phyloP scores from a whole-genome alignment of 2,329 filamentous ascomycete genomes.

The Colletotrichum liaoningense region DNA sequence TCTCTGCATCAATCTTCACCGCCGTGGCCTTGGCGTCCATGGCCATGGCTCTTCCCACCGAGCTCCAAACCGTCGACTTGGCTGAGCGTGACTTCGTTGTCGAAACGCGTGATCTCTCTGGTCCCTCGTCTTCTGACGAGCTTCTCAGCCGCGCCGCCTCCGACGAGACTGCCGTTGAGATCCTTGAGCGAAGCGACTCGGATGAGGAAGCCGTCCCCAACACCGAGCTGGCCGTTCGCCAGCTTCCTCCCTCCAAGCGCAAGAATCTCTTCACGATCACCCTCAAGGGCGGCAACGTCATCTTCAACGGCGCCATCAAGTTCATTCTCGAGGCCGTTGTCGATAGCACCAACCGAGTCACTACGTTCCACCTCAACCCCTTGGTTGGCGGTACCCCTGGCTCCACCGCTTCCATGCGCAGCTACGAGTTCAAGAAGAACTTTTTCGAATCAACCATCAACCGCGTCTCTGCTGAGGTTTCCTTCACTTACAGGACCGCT shows the following conservation, averaged over 20 bases:
- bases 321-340: background rate
- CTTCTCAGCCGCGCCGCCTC: background rate
- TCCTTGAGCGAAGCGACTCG: background rate
- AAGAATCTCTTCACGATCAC: background rate
- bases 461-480: background rate
- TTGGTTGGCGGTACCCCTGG: background rate
- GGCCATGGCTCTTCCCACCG: background rate
- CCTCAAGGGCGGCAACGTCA: background rate
- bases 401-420: background rate
- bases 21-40: background rate
- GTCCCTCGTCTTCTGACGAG: background rate
- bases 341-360: background rate
- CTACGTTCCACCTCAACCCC: background rate
- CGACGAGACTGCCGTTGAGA: background rate
- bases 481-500: background rate
- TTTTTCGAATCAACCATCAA: background rate
- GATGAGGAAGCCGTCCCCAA: background rate
- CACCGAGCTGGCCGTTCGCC: background rate
- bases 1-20: background rate
- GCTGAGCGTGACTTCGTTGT: background rate
- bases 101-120: background rate
- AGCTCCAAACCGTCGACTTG: background rate
- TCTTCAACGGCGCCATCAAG: background rate
- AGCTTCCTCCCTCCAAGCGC: background rate
- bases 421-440: background rate